Evolutionary conservation across 768 basidiomycete species (phyloP).

Genomic region (Lentinula detonsa): DNA sequence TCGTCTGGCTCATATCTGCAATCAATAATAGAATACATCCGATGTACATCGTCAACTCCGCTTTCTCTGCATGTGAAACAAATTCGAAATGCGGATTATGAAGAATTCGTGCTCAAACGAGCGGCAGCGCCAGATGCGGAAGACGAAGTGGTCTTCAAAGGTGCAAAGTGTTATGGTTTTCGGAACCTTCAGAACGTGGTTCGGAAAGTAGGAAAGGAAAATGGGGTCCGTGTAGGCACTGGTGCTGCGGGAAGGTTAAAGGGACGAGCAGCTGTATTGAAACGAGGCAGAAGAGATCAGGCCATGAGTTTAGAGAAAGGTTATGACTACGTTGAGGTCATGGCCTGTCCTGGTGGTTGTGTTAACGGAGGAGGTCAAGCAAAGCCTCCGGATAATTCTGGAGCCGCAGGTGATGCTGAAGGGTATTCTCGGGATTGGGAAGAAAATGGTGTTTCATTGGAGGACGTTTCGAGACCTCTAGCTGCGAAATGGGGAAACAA

Average conservation of each 20-base stretch:
- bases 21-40: slow-evolving; percentile 58
- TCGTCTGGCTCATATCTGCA: slow-evolving; percentile 93
- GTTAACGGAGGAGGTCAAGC: slow-evolving; percentile 96
- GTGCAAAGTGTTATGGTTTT: slow-evolving; percentile 96
- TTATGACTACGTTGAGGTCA: slow-evolving; percentile 94
- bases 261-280: slow-evolving; percentile 17
- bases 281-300: slow-evolving; percentile 23
- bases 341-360: slow-evolving; percentile 98
- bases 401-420: slow-evolving; percentile 44
- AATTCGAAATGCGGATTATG: slow-evolving; percentile 72
- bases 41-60: slow-evolving; percentile 31
- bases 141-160: slow-evolving; percentile 75
- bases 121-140: slow-evolving; percentile 24
- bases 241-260: slow-evolving; percentile 55
- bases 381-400: slow-evolving; percentile 22
- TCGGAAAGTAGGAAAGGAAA: slow-evolving; percentile 83
- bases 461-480: slow-evolving; percentile 15
- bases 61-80: slow-evolving; percentile 47
- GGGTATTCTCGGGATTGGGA: slow-evolving; percentile 61
- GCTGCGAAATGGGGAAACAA: slow-evolving; percentile 72
- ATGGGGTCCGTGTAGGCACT: slow-evolving; percentile 64
- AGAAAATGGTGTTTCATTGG: slow-evolving; percentile 40
- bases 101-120: slow-evolving; percentile 57
- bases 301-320: slow-evolving; percentile 33
- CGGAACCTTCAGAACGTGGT: slow-evolving; percentile 97